A percentile compares a stretch with the other conserved stretches of the same genome.
These are phyloP conservation scores for Camelina hispida DNA, from an alignment of 345 rosid species.

Conservation along the genomic window DNA sequence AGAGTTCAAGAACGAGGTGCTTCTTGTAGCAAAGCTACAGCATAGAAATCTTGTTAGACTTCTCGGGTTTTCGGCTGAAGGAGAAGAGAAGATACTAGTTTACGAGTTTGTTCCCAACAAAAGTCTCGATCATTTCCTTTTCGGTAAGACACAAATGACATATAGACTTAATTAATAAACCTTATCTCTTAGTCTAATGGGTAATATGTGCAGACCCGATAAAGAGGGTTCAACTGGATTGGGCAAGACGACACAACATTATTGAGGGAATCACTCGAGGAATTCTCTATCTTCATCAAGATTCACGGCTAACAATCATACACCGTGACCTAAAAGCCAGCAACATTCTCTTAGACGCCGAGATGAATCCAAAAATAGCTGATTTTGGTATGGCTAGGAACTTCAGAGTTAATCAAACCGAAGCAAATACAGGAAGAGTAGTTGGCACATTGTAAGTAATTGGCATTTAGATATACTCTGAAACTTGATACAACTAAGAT, in stretches of 20 bases:
- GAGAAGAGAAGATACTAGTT: conserved; percentile 45
- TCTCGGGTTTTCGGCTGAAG: conserved; percentile 50
- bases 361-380: conserved; percentile 26
- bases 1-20: no score
- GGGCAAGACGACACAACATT: conserved; percentile 14
- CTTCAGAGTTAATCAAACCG: neutral
- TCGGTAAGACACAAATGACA: neutral
- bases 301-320: conserved; percentile 30
- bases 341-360: conserved; percentile 21
- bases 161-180: neutral
- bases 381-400: conserved; percentile 31
- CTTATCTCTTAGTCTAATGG: neutral
- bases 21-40: conserved; percentile 40
- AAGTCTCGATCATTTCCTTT: conserved; percentile 38
- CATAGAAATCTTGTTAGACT: conserved; percentile 57
- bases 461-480: neutral
- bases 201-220: neutral
- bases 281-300: conserved; percentile 35
- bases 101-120: conserved; percentile 35
- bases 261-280: conserved; percentile 26
- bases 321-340: conserved; percentile 36
- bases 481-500: neutral
- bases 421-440: neutral
- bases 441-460: conserved; percentile 29
- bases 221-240: conserved; percentile 12